Evolutionary conservation across 176 grass and related monocot genomes (phyloP), one percentile per base, ranked within the genome.

Genomic region (Musa acuminata): DNA sequence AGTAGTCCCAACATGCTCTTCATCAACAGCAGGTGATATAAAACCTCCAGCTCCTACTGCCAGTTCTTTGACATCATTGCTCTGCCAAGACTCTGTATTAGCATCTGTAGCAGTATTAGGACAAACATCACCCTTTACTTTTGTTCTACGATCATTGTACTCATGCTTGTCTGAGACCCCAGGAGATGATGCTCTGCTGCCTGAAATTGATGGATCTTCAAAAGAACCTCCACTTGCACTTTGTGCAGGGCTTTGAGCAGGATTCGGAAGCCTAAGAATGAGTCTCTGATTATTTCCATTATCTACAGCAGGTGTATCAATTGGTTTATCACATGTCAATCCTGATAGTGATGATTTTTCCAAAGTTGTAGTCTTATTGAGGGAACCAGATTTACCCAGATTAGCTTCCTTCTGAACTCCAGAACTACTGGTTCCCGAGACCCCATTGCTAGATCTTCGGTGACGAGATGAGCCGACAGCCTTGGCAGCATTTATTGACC

Each of bases 251-350:
- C 93, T 96, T 67, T 79, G 77, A 49, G 74, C 87, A 79, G 89
- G 83, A 80, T 92, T 96, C 79, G 85, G 78, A 80, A 90, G 84
- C 24, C 83, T 84, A 62, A 90, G 83, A 80, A 92, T 92, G 77
- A 90, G 86, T 59, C 80, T 87, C 48, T 93, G 91, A 35, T 68
- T 86, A 77, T 96, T 96, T 22, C 64, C 67, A 22, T 83, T 73
- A 74, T 99, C 95, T 64, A 54, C 62, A 80, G 29, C 55, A 24
- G 54, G 51, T 9, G 21, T 52, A 67, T 96, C 92, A 76, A 48
- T 53, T 81, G 82, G 62, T 78, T 90, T 96, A 67, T 96, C 89
- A 81, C 67, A 88, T 72, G 85, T 67, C 17, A 62, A n/a, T 51
- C 77, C 89, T 83, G 85, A 80, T 81, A 90, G 82, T 79, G 83